Evolutionary conservation across 306 rosid genomes (phyloP).

Genomic region (Begonia peltatifolia): DNA sequence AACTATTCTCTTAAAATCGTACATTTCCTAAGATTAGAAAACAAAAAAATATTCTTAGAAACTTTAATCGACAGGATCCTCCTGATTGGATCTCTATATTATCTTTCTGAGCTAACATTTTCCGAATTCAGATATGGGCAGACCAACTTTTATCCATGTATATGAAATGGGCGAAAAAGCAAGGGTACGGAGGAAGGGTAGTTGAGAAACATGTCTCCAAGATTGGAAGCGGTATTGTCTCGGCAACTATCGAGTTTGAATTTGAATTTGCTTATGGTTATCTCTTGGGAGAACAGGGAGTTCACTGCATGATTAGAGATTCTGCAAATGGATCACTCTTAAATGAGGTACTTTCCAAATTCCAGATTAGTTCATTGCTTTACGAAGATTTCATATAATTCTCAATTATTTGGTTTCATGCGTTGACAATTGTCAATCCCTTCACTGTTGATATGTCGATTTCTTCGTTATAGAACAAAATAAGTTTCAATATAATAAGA

Average conservation of each 20-base stretch:
- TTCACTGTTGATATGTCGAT: too few species aligned
- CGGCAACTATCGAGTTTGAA: constrained; percentile 63
- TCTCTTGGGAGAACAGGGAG: constrained; percentile 75
- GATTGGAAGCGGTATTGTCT: constrained; percentile 41
- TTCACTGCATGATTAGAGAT: constrained; percentile 40
- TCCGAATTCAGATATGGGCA: constrained; percentile 54
- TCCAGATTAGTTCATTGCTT: too few species aligned
- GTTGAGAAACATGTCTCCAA: constrained; percentile 32
- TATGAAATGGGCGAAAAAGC: constrained; percentile 61
- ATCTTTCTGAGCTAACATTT: neutral
- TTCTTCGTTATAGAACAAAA: too few species aligned
- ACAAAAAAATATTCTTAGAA: too few species aligned
- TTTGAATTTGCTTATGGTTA: constrained; percentile 65
- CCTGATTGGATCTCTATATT: neutral
- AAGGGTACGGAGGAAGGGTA: constrained; percentile 52
- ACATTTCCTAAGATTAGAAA: too few species aligned
- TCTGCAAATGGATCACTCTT: constrained; percentile 26
- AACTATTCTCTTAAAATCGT: too few species aligned
- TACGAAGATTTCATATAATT: too few species aligned
- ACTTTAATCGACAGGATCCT: too few species aligned
- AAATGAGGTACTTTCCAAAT: constrained; percentile 24
- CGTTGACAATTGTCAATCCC: too few species aligned
- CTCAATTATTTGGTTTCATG: too few species aligned
- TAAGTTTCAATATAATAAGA: too few species aligned
- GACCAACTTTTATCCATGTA: constrained; percentile 58